Conservation (phyloP, 106 monocot genomes). For the Triglochin maritima region DNA sequence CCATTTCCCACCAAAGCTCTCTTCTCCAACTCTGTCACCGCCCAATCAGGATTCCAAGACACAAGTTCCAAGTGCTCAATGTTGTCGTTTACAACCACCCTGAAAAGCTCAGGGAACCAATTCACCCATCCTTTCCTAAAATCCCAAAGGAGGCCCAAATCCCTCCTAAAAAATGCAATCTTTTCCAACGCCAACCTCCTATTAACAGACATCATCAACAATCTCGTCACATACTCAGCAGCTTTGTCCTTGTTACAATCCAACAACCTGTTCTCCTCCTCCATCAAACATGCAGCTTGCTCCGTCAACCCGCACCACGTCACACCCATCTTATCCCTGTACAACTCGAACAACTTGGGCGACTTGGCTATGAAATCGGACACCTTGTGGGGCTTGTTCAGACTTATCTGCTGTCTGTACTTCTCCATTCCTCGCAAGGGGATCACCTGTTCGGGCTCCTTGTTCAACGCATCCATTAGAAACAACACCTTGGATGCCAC, state of each 20-base stretch:
- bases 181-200: conserved; percentile 71
- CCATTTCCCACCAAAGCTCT: conserved; percentile 13
- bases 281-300: conserved; percentile 29
- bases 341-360: conserved; percentile 54
- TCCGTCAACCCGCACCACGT: conserved; percentile 54
- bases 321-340: conserved; percentile 41
- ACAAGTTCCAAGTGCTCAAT: conserved; percentile 58
- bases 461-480: conserved; percentile 41
- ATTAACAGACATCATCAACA: conserved; percentile 77
- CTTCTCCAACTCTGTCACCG: conserved; percentile 78
- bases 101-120: conserved; percentile 68
- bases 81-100: conserved; percentile 38
- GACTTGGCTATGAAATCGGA: conserved; percentile 52
- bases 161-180: conserved; percentile 67
- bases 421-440: conserved; percentile 41
- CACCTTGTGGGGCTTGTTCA: conserved; percentile 45
- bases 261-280: conserved; percentile 38
- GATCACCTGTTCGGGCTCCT: conserved; percentile 50
- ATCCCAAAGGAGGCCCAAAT: conserved; percentile 59
- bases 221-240: conserved; percentile 41
- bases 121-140: conserved; percentile 61
- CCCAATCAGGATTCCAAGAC: conserved; percentile 73
- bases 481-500: conserved; percentile 41
- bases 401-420: conserved; percentile 38
- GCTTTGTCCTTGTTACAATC: conserved; percentile 36